Base-by-base conservation (phyloP, 768 basidiomycete genomes). In the Termitomyces sp. region DNA sequence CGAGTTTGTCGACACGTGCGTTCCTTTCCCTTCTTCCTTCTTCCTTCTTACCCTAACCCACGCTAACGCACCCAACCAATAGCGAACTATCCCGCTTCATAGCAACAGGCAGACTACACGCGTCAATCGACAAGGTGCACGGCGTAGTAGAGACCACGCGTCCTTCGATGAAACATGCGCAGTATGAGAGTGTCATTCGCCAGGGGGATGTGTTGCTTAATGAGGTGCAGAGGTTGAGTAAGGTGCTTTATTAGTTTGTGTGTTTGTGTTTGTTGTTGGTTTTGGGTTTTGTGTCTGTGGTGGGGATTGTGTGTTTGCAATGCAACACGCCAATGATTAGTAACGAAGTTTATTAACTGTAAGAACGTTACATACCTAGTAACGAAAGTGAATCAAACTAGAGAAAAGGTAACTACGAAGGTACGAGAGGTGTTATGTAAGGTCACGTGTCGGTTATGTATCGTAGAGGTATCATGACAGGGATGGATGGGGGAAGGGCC, bases 81-180 rank as follows among this genome's bases (percentile, higher is more conserved):
- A 95, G 93, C 65, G 95, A 99, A 68, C 79, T 98, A 37, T 92
- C 93, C 33, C 83, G 87, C 7, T 96, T 98, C 76, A 98, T 99
- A 64, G 88, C 95, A 16, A 83, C 84, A 15, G 89, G 91, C 24
- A 81, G 96, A 12, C 73, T 99, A 52, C 86, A 92, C 67, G 91
- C 88, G 65, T 86, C 87, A 1, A 98, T 98, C 60, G 95, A 98
- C 78, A 92, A 93, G 67, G 96, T 98, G n/a, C 81, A 89, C 58
- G 93, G 94, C 0, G 82, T 98, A 39, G 94, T 98, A 16, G 91
- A 95, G 75, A 98, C 96, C 27, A 95, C 91, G 50, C 80, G 93
- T 13, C 80, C 78, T 13, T 73, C 72, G 0, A 64, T 76, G 22
- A 82, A 97, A 81, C 91, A 86, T 54, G 87, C 88, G 45, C 89